These are phyloP conservation scores for Chaetomidium leptoderma DNA, from an alignment of 495 filamentous ascomycete species.

Conservation along the genomic window DNA sequence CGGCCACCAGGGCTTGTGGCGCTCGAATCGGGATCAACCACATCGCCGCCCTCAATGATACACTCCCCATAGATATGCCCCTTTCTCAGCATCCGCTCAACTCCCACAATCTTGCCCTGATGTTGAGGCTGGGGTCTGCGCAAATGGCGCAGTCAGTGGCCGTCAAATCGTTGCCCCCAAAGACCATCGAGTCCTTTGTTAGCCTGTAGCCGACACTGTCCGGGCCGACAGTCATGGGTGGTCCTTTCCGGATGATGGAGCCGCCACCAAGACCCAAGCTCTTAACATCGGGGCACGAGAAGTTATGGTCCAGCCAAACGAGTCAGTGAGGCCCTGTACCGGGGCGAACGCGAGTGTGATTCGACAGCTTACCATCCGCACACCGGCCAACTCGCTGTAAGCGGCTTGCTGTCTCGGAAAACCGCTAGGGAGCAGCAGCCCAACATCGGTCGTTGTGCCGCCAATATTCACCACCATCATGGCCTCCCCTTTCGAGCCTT, in stretches of 20 bases:
- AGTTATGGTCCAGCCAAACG: no score
- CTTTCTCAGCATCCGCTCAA: conserved; percentile 51
- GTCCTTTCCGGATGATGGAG: conserved; percentile 42
- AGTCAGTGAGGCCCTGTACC: no score
- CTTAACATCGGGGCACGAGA: conserved; percentile 45
- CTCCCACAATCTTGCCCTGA: conserved; percentile 59
- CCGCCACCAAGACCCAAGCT: conserved; percentile 54
- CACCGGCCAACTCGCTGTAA: conserved; percentile 43
- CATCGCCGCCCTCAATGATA: conserved; percentile 27
- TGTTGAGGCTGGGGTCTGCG: no score
- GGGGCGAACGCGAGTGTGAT: no score
- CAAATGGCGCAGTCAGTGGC: no score
- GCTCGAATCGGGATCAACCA: no score
- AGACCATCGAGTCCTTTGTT: conserved; percentile 44
- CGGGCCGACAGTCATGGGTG: conserved; percentile 46
- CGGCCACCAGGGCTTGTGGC: no score
- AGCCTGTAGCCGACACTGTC: conserved; percentile 55
- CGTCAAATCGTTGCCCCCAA: no score
- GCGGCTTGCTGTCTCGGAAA: conserved; percentile 44
- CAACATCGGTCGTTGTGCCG: conserved; percentile 48
- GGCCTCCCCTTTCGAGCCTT: conserved; percentile 28
- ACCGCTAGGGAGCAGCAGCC: conserved; percentile 40
- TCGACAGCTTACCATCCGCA: no score
- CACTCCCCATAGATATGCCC: conserved; percentile 54
- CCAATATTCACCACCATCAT: conserved; percentile 49